Conservation (phyloP, 306 rosid species). For the Fragaria ananassa region DNA sequence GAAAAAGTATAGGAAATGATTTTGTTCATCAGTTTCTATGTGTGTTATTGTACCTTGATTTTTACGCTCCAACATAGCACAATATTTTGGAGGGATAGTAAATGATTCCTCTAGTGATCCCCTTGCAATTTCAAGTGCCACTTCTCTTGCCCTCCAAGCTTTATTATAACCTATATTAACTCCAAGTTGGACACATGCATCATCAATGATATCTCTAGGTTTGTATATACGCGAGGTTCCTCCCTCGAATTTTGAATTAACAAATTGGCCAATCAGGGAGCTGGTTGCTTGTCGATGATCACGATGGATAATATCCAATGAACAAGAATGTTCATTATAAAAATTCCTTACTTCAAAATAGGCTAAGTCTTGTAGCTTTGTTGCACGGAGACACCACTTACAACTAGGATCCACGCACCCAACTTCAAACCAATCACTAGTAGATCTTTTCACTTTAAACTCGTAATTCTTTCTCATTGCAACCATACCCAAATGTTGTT, state of each 20-base stretch:
- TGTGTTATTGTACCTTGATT: not conserved
- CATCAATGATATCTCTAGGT: not conserved
- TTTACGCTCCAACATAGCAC: not conserved
- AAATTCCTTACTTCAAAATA: conserved; percentile 20
- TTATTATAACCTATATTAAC: conserved; percentile 19
- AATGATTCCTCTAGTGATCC: not conserved
- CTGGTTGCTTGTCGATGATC: conserved; percentile 7
- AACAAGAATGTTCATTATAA: conserved; percentile 23
- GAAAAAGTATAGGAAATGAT: too few species aligned
- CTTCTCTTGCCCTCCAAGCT: conserved; percentile 22
- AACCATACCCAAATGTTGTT: not conserved
- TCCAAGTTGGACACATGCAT: not conserved
- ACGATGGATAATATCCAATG: conserved; percentile 1
- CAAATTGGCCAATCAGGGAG: conserved; percentile 20
- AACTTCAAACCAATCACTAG: too few species aligned
- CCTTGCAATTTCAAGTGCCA: not conserved
- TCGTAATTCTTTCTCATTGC: not conserved
- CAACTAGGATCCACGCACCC: too few species aligned
- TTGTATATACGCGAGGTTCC: not conserved
- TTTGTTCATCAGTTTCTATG: not conserved
- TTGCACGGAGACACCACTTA: not conserved
- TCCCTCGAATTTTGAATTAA: conserved; percentile 23
- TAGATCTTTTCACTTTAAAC: not conserved
- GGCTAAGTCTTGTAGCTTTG: not conserved
- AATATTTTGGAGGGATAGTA: too few species aligned